A percentile compares a stretch with the other conserved stretches of the same genome.
Conservation (phyloP, 495 filamentous ascomycete genomes). For the Stereocaulon alpinum region DNA sequence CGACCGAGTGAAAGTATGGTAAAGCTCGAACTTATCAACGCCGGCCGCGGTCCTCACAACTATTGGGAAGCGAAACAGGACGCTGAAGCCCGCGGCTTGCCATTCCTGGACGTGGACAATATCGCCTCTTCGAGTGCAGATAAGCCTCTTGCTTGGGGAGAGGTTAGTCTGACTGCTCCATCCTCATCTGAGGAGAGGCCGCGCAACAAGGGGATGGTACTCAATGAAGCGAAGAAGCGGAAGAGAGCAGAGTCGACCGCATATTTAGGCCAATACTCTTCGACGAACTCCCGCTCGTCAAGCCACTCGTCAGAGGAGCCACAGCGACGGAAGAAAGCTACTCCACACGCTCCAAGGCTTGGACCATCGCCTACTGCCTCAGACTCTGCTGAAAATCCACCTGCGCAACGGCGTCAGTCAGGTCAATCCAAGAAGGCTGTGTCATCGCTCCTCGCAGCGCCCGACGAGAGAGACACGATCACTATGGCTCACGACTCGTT, state of each 20-base stretch:
- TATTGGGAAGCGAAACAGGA: constrained; percentile 7
- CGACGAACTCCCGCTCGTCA: neutral
- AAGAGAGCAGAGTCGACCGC: constrained; percentile 7
- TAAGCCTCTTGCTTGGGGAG: neutral
- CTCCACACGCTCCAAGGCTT: no score
- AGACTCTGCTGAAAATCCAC: no score
- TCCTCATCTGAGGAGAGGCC: constrained; percentile 1
- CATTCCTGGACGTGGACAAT: neutral
- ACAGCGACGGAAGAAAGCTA: neutral
- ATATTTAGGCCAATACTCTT: neutral
- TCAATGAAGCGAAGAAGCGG: constrained; percentile 11
- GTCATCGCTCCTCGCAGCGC: no score
- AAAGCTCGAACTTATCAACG: constrained; percentile 3
- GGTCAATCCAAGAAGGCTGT: no score
- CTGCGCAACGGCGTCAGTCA: no score
- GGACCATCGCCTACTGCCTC: no score
- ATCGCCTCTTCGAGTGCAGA: neutral
- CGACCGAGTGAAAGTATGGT: constrained; percentile 11
- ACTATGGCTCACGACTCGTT: no score
- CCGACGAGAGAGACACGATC: no score
- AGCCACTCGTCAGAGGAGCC: neutral
- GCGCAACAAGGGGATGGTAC: constrained; percentile 9
- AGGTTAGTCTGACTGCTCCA: constrained; percentile 3
- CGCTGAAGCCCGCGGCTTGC: neutral
- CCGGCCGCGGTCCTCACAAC: constrained; percentile 4